These are phyloP conservation scores for Neurospora africana DNA, from an alignment of 495 filamentous ascomycete species.

Conservation along the genomic window DNA sequence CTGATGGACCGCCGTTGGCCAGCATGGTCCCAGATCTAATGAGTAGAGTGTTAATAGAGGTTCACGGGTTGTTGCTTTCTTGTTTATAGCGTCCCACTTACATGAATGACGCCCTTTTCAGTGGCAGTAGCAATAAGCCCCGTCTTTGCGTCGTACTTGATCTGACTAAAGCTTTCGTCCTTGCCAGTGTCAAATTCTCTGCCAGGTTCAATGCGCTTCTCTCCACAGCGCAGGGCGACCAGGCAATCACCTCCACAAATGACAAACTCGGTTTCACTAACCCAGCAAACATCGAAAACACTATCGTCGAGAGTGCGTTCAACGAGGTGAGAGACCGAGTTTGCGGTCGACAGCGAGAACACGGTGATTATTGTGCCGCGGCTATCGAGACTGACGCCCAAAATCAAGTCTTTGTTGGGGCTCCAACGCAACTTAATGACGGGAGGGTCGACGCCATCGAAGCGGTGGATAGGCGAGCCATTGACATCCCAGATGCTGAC, in stretches of 20 bases:
- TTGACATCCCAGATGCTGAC: slow-evolving; percentile 58
- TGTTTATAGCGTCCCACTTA: slow-evolving; percentile 17
- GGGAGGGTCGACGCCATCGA: slow-evolving; percentile 38
- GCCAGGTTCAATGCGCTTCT: slow-evolving; percentile 26
- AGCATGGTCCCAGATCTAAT: slow-evolving; percentile 39
- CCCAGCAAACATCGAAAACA: slow-evolving; percentile 50
- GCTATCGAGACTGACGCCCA: slow-evolving; percentile 42
- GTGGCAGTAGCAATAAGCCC: slow-evolving; percentile 38
- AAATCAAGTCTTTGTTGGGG: slow-evolving; percentile 38
- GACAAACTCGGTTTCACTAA: slow-evolving; percentile 44
- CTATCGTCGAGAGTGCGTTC: slow-evolving; percentile 35
- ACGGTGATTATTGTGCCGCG: slow-evolving; percentile 39
- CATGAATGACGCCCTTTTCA: slow-evolving; percentile 42
- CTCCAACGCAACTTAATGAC: slow-evolving; percentile 54
- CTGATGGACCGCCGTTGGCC: slow-evolving; percentile 35
- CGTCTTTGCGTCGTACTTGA: slow-evolving; percentile 38
- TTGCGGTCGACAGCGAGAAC: slow-evolving; percentile 30
- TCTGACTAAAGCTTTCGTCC: slow-evolving; percentile 33
- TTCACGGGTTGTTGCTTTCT: not conserved
- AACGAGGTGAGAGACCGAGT: slow-evolving; percentile 32
- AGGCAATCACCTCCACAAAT: slow-evolving; percentile 48
- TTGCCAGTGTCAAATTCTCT: slow-evolving; percentile 31
- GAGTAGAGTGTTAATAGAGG: not conserved
- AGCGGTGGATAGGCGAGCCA: slow-evolving; percentile 37
- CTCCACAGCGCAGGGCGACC: slow-evolving; percentile 26